Evolutionary conservation across 495 filamentous ascomycete species (phyloP).

Genomic region (Penicillium parvum): DNA sequence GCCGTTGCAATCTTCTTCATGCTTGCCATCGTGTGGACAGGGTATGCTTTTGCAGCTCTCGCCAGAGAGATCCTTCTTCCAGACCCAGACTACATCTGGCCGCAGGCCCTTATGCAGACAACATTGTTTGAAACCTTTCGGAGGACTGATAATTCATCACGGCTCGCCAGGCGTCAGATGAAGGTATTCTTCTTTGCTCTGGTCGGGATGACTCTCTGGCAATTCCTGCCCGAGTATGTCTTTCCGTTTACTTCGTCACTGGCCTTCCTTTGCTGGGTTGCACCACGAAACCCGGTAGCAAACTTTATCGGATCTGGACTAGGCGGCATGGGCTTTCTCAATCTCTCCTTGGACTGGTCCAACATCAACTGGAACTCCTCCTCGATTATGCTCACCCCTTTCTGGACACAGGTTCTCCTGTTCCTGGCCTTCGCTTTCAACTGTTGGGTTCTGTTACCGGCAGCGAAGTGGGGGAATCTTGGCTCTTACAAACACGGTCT

Average conservation of each 20-base stretch:
- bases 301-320: constrained; percentile 56
- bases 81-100: constrained; percentile 52
- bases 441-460: constrained; percentile 53
- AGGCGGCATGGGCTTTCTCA: constrained; percentile 56
- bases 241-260: constrained; percentile 55
- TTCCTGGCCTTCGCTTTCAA: constrained; percentile 50
- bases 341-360: constrained; percentile 54
- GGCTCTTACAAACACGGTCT: constrained; percentile 47
- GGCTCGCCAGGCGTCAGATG: constrained; percentile 48
- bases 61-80: constrained; percentile 52
- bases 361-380: constrained; percentile 50
- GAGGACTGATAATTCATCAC: constrained; percentile 46
- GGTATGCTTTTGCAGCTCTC: constrained; percentile 52
- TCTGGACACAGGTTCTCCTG: constrained; percentile 51
- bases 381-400: constrained; percentile 51
- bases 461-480: constrained; percentile 51
- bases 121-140: constrained; percentile 52
- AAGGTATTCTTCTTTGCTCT: constrained; percentile 51
- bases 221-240: constrained; percentile 55
- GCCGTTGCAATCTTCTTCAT: constrained; percentile 55
- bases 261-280: constrained; percentile 59
- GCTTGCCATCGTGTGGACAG: constrained; percentile 52
- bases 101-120: constrained; percentile 48
- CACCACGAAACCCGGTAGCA: constrained; percentile 48
- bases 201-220: constrained; percentile 50